phyloP scores from a whole-genome alignment of 306 rosid species.

The Pterocarpus santalinus region DNA sequence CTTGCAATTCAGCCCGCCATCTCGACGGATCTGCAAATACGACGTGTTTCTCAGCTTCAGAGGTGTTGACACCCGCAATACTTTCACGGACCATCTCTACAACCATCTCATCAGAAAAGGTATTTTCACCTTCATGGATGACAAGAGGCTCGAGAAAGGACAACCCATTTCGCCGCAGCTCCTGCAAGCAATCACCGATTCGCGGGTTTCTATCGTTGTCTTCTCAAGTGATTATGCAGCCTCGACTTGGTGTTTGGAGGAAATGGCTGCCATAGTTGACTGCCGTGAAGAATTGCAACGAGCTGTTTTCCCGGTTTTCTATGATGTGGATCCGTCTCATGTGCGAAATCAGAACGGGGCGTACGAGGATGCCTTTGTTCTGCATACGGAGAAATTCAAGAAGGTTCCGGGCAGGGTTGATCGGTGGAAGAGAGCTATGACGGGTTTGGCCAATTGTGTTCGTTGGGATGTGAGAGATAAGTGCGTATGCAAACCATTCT shows the following conservation, averaged over 20 bases:
- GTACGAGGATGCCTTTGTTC: neutral
- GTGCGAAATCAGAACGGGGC: neutral
- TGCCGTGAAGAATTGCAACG: neutral
- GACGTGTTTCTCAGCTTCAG: slow-evolving; percentile 46
- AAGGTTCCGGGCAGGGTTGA: neutral
- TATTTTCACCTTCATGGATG: slow-evolving; percentile 30
- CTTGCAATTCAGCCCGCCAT: neutral
- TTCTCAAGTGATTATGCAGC: slow-evolving; percentile 15
- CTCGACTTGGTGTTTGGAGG: slow-evolving; percentile 43
- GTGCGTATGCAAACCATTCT: neutral
- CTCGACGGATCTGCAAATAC: neutral
- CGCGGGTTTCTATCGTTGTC: neutral
- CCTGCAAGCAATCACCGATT: neutral
- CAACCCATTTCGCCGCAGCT: neutral
- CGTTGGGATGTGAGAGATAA: slow-evolving; percentile 40
- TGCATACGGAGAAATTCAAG: neutral
- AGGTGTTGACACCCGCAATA: slow-evolving; percentile 32
- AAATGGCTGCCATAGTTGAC: slow-evolving; percentile 23
- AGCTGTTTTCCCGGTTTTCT: slow-evolving; percentile 33
- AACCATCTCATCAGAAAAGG: slow-evolving; percentile 26
- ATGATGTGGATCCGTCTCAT: slow-evolving; percentile 31
- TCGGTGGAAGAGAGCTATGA: slow-evolving; percentile 21
- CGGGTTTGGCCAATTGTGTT: neutral
- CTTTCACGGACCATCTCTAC: slow-evolving; percentile 35
- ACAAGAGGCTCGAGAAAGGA: slow-evolving; percentile 18